Evolutionary conservation across 1,284 basidiomycete genomes (phyloP), one percentile per base, ranked within the genome.

Genomic region (Rhodotorula sp.): DNA sequence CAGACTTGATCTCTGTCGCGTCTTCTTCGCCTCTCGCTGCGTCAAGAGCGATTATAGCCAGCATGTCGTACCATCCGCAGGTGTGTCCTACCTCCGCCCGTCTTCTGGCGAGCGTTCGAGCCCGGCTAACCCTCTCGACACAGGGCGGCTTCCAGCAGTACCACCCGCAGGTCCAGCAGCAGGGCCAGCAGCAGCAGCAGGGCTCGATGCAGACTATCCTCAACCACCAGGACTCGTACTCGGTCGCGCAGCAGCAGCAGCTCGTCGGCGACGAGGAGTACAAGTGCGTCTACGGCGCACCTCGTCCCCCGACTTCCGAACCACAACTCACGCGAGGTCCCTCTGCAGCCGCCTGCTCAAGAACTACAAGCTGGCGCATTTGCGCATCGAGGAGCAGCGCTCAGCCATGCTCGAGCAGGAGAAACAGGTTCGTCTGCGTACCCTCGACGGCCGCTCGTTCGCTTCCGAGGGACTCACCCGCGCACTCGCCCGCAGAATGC

Each of bases 371-470:
- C 89, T 92, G 80, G 91, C 91, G 27, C 91, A 92, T 83, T 88
- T 91, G 80, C 90, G 90, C 80, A 91, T 92, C 74, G 91, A 92
- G 78, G 87, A 90, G 76, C 90, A 92, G 78, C 84, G 91, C 12
- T 77, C 79, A 7, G 90, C 92, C 76, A 85, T 92, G 52, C 88
- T 91, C 77, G 88, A 91, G 79, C 91, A 92, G 80, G 91, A 92
- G 77, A 85, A 87, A 77, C 90, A 91, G 78, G 73, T 70, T 5
- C 45, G 69, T 58, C 21, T 14, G 8, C 23, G 5, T 3, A 5
- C 16, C 19, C 34, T 17, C 10, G 23, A 42, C 9, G 19, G 9
- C 1, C 2, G 5, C n/a, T 16, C n/a, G 23, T 7, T 42, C n/a
- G 41, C 55, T 13, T 41, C 21, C 19, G 34, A 34, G 34, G 5